Base-by-base conservation (phyloP, 208 protist species). In the Acanthamoeba culbertsoni region DNA sequence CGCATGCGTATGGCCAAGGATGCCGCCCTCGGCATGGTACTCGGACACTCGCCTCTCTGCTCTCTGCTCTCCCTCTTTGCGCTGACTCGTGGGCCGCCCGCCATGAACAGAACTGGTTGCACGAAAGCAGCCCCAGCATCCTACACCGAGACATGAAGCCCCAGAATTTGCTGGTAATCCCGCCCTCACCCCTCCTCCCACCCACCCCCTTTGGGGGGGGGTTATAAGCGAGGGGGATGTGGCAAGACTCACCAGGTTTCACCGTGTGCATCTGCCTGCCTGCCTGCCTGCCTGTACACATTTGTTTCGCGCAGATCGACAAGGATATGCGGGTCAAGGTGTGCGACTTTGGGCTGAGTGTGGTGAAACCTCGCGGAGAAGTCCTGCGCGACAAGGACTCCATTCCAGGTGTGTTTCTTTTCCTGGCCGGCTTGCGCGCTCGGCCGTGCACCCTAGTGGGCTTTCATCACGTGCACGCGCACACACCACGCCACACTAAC, bases 121-220 rank as follows among this genome's bases (percentile, higher is more conserved):
- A 96, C 82, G 55, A 53, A 26, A 94, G 88, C 33, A 96, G 95
- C 86, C 95, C 95, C 37, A 82, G 79, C 51, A 93, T 96, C 46
- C 92, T 96, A 46, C 95, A 96, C 20, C 93, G 95, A 77, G 95
- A 96, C 92, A 51, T 96, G 62, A 96, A 96, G 71, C 33, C 68
- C n/a, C 37, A 42, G 48, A 93, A 93, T n/a, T 59, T 93, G 33
- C 65, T 93, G 12, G 90, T 93, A 31, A 28, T 16, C 62, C 46
- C 35, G 26, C 14, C 8, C 23, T 73, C 68, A 1, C 68, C 2
- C 68, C 23, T 23, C 23, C 53, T 62, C 53, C 23, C 53, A n/a
- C 53, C 23, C 53, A n/a, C 23, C 53, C 18, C 23, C 23, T 62
- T 62, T 23, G 23, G 53, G 16, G 16, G 16, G 53, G 23, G 23